Percentiles rank a stretch among this genome's conserved stretches.
Evolutionary conservation across 495 filamentous ascomycete genomes (phyloP).

Genomic region (Penicillium paradoxum): DNA sequence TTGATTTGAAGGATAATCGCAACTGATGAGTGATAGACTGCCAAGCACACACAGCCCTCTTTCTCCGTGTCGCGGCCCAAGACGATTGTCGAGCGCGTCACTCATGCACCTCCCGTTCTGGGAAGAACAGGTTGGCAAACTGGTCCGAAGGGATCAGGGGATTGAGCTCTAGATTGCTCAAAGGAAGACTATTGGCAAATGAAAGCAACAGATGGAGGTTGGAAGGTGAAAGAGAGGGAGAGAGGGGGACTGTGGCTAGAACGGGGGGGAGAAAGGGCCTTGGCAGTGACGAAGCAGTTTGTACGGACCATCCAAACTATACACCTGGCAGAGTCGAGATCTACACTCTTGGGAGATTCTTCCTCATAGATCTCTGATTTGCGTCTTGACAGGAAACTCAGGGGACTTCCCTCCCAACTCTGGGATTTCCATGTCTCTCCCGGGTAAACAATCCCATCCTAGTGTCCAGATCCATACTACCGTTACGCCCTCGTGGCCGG

Average conservation of each 20-base stretch:
- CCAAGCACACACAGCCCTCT: constrained; percentile 25
- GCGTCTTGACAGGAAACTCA: background rate
- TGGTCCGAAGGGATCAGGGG: background rate
- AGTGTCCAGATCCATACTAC: background rate
- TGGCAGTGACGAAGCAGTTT: constrained; percentile 30
- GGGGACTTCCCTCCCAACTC: background rate
- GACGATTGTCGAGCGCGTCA: constrained; percentile 11
- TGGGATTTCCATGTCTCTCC: too few species aligned
- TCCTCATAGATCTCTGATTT: background rate
- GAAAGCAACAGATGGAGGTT: constrained; percentile 3
- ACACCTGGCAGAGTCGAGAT: background rate
- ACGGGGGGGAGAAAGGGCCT: constrained; percentile 20
- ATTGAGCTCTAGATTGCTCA: constrained; percentile 1
- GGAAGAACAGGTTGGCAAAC: background rate
- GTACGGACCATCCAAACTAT: constrained; percentile 1
- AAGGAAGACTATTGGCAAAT: background rate
- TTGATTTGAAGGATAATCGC: constrained; percentile 8
- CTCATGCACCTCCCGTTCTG: constrained; percentile 4
- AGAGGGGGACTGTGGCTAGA: constrained; percentile 29
- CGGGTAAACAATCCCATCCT: background rate
- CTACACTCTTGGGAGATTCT: background rate
- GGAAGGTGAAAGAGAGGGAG: constrained; percentile 9
- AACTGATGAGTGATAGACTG: constrained; percentile 8
- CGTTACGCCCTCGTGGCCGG: constrained; percentile 4
- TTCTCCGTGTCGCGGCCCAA: constrained; percentile 20